These are phyloP conservation scores for Botrytis porri DNA, from an alignment of 2,329 filamentous ascomycete genomes.

Conservation along the genomic window DNA sequence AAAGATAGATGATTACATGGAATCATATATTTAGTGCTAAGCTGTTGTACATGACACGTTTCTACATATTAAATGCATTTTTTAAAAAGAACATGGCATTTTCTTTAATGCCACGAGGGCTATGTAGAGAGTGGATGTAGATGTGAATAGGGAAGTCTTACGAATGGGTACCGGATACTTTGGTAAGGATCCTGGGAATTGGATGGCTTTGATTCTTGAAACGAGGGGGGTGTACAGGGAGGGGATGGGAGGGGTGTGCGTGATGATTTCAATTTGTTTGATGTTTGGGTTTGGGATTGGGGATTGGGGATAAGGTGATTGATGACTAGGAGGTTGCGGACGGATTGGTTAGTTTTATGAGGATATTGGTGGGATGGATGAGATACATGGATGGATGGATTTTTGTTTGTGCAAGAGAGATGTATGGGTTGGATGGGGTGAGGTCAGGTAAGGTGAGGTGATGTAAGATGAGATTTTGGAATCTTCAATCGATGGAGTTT, in stretches of 20 bases:
- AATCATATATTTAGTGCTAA: background rate
- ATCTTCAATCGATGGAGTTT: background rate
- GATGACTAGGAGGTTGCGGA: background rate
- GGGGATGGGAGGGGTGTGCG: background rate
- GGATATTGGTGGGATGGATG: background rate
- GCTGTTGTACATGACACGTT: background rate
- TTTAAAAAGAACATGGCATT: background rate
- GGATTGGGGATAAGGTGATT: background rate
- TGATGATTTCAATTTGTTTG: background rate
- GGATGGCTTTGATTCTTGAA: slow-evolving; percentile 3
- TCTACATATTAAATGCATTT: background rate
- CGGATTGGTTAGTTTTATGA: background rate
- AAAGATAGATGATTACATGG: background rate
- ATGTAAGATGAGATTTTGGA: background rate
- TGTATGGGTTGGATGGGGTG: background rate
- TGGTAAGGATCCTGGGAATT: background rate
- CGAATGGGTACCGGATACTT: background rate
- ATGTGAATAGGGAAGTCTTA: background rate
- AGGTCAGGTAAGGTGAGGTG: background rate
- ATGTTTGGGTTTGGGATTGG: background rate
- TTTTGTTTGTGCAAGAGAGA: background rate
- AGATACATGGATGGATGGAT: background rate
- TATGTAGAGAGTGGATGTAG: background rate
- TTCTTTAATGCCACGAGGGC: background rate
- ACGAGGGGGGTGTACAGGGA: background rate